Base-by-base conservation (phyloP, 1,284 basidiomycete genomes). In the Pulchroboletus neoregius region DNA sequence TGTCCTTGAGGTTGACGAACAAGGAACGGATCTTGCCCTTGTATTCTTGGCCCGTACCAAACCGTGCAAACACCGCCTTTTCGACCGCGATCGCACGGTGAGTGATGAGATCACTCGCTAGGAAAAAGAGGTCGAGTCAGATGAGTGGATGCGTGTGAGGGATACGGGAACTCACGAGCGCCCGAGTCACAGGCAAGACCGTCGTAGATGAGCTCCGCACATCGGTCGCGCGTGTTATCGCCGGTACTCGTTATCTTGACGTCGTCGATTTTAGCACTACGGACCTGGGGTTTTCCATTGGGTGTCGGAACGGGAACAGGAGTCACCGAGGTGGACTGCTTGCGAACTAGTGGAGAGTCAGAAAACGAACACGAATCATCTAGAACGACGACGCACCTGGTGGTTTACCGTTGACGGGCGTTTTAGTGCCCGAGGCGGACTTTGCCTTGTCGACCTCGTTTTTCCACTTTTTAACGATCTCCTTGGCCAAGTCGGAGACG, bases 391-490 rank as follows among this genome's bases (percentile, higher is more conserved):
- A 54, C 61, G 31, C 54, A 76, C 73, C 68, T 56, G 67, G 54
- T 12, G 57, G 49, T 55, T 56, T 49, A 24, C 49, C 48, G 43
- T 60, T 48, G 50, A 36, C 18, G 18, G 51, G 45, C 38, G 54
- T n/a, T 56, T 69, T 68, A 45, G 70, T 52, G 22, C 64, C 56
- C 58, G 62, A 57, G 50, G 63, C 60, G 37, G 62, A 66, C 64
- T 91, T 91, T 46, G 88, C 85, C 58, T 80, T 81, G 57, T 92
- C 90, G 24, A 94, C 91, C 46, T 82, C 84, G 37, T 74, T 79
- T 70, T 94, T 93, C 92, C 92, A 94, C 64, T 87, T 85, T 69
- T 86, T 91, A 38, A 98, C 94, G 28, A 98, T 76, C 57, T 94
- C 92, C 67, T 97, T 97, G 11, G 95, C 91, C 4, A 92, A 72